phyloP scores from a whole-genome alignment of 495 filamentous ascomycete species.

The Aspergillus incahuasiensis region DNA sequence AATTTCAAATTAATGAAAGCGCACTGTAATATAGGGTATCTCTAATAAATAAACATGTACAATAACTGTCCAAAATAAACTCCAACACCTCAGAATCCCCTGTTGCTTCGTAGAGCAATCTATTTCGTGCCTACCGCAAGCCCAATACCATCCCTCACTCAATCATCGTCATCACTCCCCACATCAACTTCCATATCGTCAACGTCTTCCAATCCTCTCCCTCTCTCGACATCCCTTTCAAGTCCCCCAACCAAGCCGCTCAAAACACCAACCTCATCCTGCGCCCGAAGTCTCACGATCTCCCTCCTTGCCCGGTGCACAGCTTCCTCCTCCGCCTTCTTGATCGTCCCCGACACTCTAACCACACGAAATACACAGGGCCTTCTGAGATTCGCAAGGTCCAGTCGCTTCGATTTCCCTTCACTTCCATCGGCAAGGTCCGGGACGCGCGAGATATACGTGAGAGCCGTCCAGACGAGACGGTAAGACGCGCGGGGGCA shows the following conservation, averaged over 20 bases:
- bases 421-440: conserved; percentile 11
- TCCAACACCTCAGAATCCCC: background rate
- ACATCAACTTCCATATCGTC: conserved; percentile 53
- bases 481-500: conserved; percentile 74
- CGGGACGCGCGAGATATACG: conserved; percentile 72
- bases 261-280: conserved; percentile 38
- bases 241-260: conserved; percentile 32
- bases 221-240: background rate
- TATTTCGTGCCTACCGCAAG: background rate
- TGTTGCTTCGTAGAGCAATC: background rate
- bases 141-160: background rate
- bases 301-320: conserved; percentile 68
- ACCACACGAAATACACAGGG: conserved; percentile 81
- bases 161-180: conserved; percentile 29
- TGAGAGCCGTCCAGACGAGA: conserved; percentile 83
- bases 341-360: conserved; percentile 87
- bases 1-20: background rate
- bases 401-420: conserved; percentile 29
- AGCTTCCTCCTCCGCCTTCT: conserved; percentile 85
- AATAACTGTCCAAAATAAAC: background rate
- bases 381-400: conserved; percentile 27
- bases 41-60: conserved; percentile 20
- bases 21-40: conserved; percentile 40
- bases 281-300: conserved; percentile 57
- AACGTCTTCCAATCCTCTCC: conserved; percentile 22